phyloP scores from a whole-genome alignment of 2,329 filamentous ascomycete genomes.

The Cladophialophora psammophila region DNA sequence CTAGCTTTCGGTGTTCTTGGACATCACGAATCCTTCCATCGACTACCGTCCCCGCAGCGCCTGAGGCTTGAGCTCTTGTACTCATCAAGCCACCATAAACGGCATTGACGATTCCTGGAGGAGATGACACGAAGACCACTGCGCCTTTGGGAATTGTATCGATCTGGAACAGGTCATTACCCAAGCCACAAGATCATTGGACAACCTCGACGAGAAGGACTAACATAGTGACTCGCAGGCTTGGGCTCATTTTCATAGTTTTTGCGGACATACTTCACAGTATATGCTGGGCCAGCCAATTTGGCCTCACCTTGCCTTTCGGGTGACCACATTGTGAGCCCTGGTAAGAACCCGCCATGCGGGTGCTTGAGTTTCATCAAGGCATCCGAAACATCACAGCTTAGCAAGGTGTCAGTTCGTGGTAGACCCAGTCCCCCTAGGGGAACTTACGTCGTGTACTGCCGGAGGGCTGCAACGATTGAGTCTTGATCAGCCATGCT shows the following conservation, averaged over 20 bases:
- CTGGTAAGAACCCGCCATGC: constrained; percentile 47
- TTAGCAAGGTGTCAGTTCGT: constrained; percentile 1
- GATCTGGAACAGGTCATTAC: constrained; percentile 48
- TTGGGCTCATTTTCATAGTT: constrained; percentile 46
- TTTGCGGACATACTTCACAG: constrained; percentile 46
- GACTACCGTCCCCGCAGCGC: constrained; percentile 50
- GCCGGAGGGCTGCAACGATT: too few relatives aligned
- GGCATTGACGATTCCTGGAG: constrained; percentile 44
- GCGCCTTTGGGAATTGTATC: constrained; percentile 46
- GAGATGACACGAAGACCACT: constrained; percentile 50
- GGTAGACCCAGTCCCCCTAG: neutral
- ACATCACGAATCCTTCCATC: constrained; percentile 51
- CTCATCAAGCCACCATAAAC: constrained; percentile 65
- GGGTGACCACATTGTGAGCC: constrained; percentile 46
- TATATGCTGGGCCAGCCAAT: constrained; percentile 46
- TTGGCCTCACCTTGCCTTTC: constrained; percentile 37
- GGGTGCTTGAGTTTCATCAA: constrained; percentile 46
- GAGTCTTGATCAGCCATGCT: too few relatives aligned
- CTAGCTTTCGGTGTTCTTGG: constrained; percentile 45
- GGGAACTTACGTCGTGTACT: neutral
- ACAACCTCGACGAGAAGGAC: constrained; percentile 19
- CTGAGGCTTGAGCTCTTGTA: constrained; percentile 53
- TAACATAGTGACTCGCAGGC: constrained; percentile 45
- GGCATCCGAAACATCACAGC: constrained; percentile 41
- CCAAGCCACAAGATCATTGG: neutral